Percentiles rank a stretch among this genome's conserved stretches.
Evolutionary conservation across 257 asterid genomes (phyloP).

Genomic region (Coffea eugenioides): DNA sequence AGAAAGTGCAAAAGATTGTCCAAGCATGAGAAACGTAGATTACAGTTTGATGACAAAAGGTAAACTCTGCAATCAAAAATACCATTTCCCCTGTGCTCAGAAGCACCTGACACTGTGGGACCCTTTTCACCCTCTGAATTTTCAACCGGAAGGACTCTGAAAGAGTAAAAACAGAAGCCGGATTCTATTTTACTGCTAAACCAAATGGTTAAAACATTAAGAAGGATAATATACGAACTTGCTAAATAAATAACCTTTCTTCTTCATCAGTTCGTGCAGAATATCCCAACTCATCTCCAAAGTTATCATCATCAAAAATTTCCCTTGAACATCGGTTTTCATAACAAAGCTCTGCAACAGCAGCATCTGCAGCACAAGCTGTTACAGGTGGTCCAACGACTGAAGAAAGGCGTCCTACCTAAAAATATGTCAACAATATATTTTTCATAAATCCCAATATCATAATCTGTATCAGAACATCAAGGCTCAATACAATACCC

Average conservation of each 20-base stretch:
- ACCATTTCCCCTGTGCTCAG: not conserved
- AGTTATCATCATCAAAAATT: constrained; percentile 54
- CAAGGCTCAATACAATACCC: not conserved
- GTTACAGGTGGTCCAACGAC: constrained; percentile 70
- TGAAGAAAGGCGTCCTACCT: constrained; percentile 75
- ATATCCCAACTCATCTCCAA: constrained; percentile 33
- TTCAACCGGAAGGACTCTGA: constrained; percentile 44
- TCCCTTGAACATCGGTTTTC: constrained; percentile 86
- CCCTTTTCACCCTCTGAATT: constrained; percentile 37
- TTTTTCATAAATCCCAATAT: not conserved
- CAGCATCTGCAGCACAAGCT: constrained; percentile 90
- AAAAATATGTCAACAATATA: constrained; percentile 20
- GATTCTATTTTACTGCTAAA: not conserved
- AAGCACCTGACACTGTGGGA: constrained; percentile 50
- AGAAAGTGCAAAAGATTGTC: constrained; percentile 11
- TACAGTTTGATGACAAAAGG: constrained; percentile 11
- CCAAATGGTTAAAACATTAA: not conserved
- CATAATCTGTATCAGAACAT: not conserved
- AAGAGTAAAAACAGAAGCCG: constrained; percentile 12
- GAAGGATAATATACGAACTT: not conserved
- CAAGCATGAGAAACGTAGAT: constrained; percentile 4
- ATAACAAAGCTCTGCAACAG: constrained; percentile 79
- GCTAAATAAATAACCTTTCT: constrained; percentile 41
- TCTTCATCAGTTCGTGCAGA: constrained; percentile 41
- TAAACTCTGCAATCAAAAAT: not conserved